Conservation (phyloP, 768 basidiomycete species). For the Lactarius hatsudake region DNA sequence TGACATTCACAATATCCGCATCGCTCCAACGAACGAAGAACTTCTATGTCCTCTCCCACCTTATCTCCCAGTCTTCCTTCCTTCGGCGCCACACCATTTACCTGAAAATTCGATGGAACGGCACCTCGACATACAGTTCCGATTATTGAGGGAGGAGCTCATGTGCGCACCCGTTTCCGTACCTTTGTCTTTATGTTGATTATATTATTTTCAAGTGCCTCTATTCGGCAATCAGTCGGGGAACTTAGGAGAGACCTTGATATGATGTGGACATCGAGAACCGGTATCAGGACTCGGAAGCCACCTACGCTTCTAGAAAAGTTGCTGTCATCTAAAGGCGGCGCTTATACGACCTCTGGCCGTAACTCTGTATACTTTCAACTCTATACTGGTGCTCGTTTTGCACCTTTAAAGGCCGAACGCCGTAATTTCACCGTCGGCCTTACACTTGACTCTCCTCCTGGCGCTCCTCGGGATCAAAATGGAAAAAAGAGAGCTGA, state of each 20-base stretch:
- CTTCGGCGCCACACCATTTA: slow-evolving; percentile 60
- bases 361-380: slow-evolving; percentile 58
- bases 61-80: slow-evolving; percentile 60
- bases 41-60: slow-evolving; percentile 48
- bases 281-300: not conserved
- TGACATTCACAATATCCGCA: slow-evolving; percentile 56
- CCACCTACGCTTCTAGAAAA: slow-evolving; percentile 42
- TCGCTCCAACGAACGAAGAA: slow-evolving; percentile 70
- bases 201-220: slow-evolving; percentile 11
- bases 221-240: slow-evolving; percentile 28
- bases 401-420: slow-evolving; percentile 47
- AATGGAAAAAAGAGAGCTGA: slow-evolving; percentile 40
- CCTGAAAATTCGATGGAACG: slow-evolving; percentile 59
- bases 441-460: slow-evolving; percentile 51
- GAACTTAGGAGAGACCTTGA: slow-evolving; percentile 26
- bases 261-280: slow-evolving; percentile 15
- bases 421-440: slow-evolving; percentile 50
- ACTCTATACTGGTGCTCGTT: slow-evolving; percentile 54
- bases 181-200: not conserved
- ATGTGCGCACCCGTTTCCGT: slow-evolving; percentile 41
- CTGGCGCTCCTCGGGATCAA: slow-evolving; percentile 48
- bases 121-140: slow-evolving; percentile 70
- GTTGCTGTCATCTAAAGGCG: slow-evolving; percentile 52
- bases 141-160: slow-evolving; percentile 69
- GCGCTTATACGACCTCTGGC: slow-evolving; percentile 49